A percentile compares a stretch with the other conserved stretches of the same genome.
phyloP scores from a whole-genome alignment of 495 filamentous ascomycete species.

The Penicillium diatomitis region DNA sequence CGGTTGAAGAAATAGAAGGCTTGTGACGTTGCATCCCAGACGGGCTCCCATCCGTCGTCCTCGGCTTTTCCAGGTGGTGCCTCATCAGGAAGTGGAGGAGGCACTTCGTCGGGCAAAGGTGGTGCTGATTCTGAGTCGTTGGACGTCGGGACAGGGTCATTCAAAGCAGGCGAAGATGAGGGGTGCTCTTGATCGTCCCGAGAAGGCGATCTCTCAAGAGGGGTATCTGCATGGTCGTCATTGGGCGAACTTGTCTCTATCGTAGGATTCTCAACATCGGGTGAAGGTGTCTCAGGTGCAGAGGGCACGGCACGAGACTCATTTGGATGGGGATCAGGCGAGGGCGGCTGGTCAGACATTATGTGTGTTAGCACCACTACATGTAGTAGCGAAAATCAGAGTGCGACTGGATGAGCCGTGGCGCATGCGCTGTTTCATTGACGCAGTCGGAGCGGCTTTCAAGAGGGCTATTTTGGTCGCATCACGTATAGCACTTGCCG shows the following conservation, averaged over 20 bases:
- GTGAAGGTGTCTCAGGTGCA: slow-evolving; percentile 2
- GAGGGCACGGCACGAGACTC: background rate
- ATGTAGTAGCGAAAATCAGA: background rate
- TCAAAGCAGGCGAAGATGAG: slow-evolving; percentile 5
- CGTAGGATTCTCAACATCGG: slow-evolving; percentile 2
- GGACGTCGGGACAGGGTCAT: slow-evolving; percentile 11
- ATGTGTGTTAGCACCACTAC: slow-evolving; percentile 4
- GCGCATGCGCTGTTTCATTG: background rate
- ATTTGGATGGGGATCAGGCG: background rate
- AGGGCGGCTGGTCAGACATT: slow-evolving; percentile 8
- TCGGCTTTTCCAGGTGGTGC: slow-evolving; percentile 37
- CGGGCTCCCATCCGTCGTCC: slow-evolving; percentile 85
- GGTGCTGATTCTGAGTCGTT: slow-evolving; percentile 25
- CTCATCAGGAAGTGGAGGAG: slow-evolving; percentile 44
- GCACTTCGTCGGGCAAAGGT: slow-evolving; percentile 42
- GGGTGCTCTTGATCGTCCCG: slow-evolving; percentile 6
- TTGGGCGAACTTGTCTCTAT: no score
- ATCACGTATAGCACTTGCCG: background rate
- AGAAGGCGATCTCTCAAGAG: no score
- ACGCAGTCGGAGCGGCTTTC: background rate
- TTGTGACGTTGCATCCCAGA: slow-evolving; percentile 66
- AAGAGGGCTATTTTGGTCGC: no score
- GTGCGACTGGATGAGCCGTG: background rate
- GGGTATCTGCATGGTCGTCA: no score
- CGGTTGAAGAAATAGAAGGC: slow-evolving; percentile 89